Base-by-base conservation (phyloP, 768 basidiomycete species). In the Glaciozyma antarctica region DNA sequence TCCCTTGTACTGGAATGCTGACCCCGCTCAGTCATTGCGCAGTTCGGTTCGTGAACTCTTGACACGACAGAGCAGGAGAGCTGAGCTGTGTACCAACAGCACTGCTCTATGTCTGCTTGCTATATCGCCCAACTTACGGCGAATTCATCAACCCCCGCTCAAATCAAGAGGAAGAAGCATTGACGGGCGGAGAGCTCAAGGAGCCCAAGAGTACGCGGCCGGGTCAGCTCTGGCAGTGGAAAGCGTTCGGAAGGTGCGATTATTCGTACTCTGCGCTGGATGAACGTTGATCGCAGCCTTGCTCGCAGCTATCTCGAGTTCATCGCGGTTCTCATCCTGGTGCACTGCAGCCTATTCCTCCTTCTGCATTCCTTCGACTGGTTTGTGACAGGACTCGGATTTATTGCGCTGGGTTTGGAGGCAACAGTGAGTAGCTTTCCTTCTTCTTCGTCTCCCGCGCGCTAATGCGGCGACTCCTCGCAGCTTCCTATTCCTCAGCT, bases 401-500 rank as follows among this genome's bases (percentile, higher is more conserved):
- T 73, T 30, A 19, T 69, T 15, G 72, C 72, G 0, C 61, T 73
- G 19, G 72, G 72, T 0, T 49, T 73, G 4, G 72, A 73, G 49
- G 67, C 72, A 10, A 73, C 72, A 2, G 62, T 70, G n/a, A 10
- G 65, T 32, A 16, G 5, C 28, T 16, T 5, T 26, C 17, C 26
- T 0, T 15, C 21, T 17, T 58, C n/a, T 8, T 26, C 38, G 60
- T 73, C 19, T 68, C 72, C 71, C 26, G 70, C 69, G 19, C 68
- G 15, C n/a, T 69, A 22, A 51, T 32, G 32, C 32, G 5, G 32
- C 32, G 9, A 32, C 5, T 32, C 32, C 32, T 32, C 32, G 32
- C 32, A 41, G 38, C 38, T 41, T 10, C 38, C 38, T 13, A 41
- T 41, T 12, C 38, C 38, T 62, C 58, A 73, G 71, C 61, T 73